These are phyloP conservation scores for Cladosporium sphaerospermum DNA, from an alignment of 2,329 filamentous ascomycete species.

Conservation along the genomic window DNA sequence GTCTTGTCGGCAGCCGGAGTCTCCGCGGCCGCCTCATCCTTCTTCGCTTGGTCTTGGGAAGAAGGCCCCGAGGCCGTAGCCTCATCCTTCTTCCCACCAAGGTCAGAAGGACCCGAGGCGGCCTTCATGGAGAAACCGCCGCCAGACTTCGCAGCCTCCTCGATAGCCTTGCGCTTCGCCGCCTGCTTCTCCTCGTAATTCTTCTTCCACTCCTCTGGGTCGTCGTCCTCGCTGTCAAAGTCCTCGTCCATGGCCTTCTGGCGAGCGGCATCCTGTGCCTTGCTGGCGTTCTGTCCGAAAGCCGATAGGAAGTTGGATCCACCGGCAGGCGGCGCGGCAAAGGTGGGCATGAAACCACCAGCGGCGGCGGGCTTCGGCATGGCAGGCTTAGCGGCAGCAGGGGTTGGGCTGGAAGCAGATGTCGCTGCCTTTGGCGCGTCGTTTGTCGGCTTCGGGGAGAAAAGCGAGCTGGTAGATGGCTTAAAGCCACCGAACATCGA, in stretches of 20 bases:
- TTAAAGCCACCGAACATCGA: slow-evolving; percentile 12
- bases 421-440: background rate
- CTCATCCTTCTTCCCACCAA: background rate
- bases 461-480: slow-evolving; percentile 9
- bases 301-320: slow-evolving; percentile 36
- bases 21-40: slow-evolving; percentile 1
- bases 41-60: slow-evolving; percentile 24
- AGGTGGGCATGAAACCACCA: slow-evolving; percentile 12
- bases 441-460: slow-evolving; percentile 8
- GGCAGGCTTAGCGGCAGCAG: background rate
- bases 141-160: slow-evolving; percentile 31
- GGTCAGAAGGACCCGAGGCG: background rate
- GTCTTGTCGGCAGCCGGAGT: slow-evolving; percentile 34
- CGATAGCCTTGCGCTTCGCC: slow-evolving; percentile 39
- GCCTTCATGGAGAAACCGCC: slow-evolving; percentile 18
- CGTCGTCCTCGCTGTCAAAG: slow-evolving; percentile 48
- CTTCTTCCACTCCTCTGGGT: slow-evolving; percentile 44
- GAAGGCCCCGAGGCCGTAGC: background rate
- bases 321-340: slow-evolving; percentile 18
- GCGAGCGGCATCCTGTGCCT: slow-evolving; percentile 38
- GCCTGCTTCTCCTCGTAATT: slow-evolving; percentile 41
- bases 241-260: slow-evolving; percentile 46
- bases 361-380: background rate
- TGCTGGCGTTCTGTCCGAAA: slow-evolving; percentile 36
- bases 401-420: background rate